Percentiles rank a stretch among this genome's conserved stretches.
Conservation (phyloP, 169 alveolate genomes). For the Cryptosporidium bovis region DNA sequence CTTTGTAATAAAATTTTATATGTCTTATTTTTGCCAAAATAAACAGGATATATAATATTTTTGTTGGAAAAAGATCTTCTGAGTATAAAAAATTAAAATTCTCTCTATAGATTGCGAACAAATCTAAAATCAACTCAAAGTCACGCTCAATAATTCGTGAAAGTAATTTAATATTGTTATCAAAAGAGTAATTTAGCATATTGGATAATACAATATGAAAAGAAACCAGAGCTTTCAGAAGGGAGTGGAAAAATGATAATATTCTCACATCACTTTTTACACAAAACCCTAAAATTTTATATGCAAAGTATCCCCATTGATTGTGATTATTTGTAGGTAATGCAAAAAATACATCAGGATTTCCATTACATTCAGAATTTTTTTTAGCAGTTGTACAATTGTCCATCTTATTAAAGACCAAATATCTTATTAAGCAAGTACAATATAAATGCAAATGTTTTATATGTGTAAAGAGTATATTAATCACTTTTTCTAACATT, state of each 20-base stretch:
- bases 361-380: no score
- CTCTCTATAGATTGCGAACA: background rate
- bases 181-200: background rate
- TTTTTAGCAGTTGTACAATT: background rate
- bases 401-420: background rate
- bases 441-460: no score
- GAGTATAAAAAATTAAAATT: background rate
- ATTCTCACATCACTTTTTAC: no score
- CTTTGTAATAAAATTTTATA: conserved; percentile 12
- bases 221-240: no score
- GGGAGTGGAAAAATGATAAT: no score
- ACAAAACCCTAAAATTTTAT: no score
- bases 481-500: no score
- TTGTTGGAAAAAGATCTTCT: conserved; percentile 3
- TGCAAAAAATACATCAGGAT: no score
- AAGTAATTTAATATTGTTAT: background rate
- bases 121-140: conserved; percentile 5
- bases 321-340: no score
- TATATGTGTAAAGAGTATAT: no score
- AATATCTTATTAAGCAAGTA: no score
- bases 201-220: background rate
- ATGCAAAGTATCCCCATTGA: no score
- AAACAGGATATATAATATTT: conserved; percentile 6
- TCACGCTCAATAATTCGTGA: background rate
- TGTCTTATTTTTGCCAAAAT: conserved; percentile 9